Evolutionary conservation across 2,329 filamentous ascomycete genomes (phyloP).

Genomic region (Raffaelea albimanens): DNA sequence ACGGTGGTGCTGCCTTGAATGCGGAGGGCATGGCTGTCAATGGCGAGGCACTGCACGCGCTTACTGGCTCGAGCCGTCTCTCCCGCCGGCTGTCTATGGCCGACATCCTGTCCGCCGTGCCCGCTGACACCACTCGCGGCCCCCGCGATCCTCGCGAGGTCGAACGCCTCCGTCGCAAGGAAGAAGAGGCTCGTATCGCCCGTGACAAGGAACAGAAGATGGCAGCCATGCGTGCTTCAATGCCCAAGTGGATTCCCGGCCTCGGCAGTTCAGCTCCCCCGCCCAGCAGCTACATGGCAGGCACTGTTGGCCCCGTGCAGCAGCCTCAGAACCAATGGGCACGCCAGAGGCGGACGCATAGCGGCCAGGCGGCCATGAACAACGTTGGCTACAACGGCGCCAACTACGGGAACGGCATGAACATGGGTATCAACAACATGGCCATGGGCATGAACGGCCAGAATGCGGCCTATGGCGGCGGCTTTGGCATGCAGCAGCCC

Average conservation of each 20-base stretch:
- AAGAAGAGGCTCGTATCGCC: conserved; percentile 29
- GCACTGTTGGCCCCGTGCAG: not conserved
- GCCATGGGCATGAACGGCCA: not conserved
- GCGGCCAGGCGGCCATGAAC: not conserved
- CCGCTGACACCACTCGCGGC: conserved; percentile 22
- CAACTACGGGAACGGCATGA: not conserved
- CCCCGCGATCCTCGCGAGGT: conserved; percentile 27
- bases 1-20: conserved; percentile 5
- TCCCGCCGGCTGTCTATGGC: conserved; percentile 45
- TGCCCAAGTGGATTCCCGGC: conserved; percentile 26
- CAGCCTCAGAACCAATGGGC: not conserved
- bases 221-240: conserved; percentile 37
- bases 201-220: conserved; percentile 38
- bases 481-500: not conserved
- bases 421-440: not conserved
- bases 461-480: not conserved
- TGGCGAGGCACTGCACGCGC: conserved; percentile 13
- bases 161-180: conserved; percentile 30
- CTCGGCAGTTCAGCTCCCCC: not conserved
- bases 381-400: not conserved
- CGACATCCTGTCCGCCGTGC: conserved; percentile 42
- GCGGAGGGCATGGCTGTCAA: conserved; percentile 16
- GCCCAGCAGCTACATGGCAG: not conserved
- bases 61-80: conserved; percentile 21
- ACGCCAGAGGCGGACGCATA: conserved; percentile 6